A percentile compares a stretch with the other conserved stretches of the same genome.
Conservation (phyloP, 441 rosid species). For the Pelargonium citronellum region DNA sequence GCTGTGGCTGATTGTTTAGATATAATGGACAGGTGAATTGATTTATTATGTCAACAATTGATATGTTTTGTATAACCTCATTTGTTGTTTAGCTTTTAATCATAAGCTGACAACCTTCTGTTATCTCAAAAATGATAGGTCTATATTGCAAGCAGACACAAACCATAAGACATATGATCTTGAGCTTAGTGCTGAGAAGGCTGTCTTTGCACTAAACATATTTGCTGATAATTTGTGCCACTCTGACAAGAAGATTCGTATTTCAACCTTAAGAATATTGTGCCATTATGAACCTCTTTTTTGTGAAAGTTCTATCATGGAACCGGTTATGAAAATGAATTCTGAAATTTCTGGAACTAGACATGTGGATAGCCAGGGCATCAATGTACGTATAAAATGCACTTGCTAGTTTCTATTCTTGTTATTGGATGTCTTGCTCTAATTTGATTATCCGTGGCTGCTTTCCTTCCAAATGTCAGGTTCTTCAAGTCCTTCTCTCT, state of each 20-base stretch:
- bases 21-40: conserved; percentile 50
- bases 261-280: conserved; percentile 69
- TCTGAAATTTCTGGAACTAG: conserved; percentile 36
- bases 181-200: conserved; percentile 43
- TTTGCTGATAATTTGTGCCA: conserved; percentile 72
- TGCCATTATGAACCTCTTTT: conserved; percentile 53
- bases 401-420: conserved; percentile 11
- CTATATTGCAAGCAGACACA: conserved; percentile 32
- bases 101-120: neutral
- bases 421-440: neutral
- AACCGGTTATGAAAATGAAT: conserved; percentile 47
- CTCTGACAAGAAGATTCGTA: conserved; percentile 61
- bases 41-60: conserved; percentile 12
- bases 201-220: conserved; percentile 37
- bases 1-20: conserved; percentile 84
- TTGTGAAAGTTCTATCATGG: conserved; percentile 25
- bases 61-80: conserved; percentile 11
- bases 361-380: conserved; percentile 25
- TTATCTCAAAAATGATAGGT: conserved; percentile 33
- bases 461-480: conserved; percentile 46
- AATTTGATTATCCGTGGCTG: conserved; percentile 8
- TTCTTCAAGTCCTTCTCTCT: conserved; percentile 54
- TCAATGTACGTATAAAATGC: conserved; percentile 43
- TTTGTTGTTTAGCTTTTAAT: conserved; percentile 6
- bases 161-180: conserved; percentile 29